Base-by-base conservation (phyloP, 345 rosid genomes). In the Pseudoturritis turrita region DNA sequence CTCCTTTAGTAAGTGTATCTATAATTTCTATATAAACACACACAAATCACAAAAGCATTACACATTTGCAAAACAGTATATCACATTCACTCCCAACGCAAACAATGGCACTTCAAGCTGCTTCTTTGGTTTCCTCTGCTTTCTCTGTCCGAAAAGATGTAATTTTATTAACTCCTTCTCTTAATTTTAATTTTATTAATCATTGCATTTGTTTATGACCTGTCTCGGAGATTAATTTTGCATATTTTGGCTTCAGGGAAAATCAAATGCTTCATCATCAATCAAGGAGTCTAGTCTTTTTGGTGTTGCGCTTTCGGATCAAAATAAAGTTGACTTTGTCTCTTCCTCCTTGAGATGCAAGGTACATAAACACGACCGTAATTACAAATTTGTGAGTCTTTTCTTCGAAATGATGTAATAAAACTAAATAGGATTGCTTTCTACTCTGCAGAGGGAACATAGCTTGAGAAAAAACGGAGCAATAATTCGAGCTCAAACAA, bases 71-170 rank as follows among this genome's bases (percentile, higher is more conserved):
- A 25, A 47, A 40, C 33, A 33, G 21, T 25, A 73, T 63, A 73
- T 63, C 17, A 68, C 28, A 69, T 50, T 66, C 44, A 66, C 61
- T 67, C 29, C 15, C 11, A 12, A 59, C 21, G 4, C 37, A 28
- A 51, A 23, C 46, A 73, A 91, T 91, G 96, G 90, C 91, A 63
- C 87, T 89, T 47, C 94, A 80, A 75, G 81, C 66, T 62, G 81
- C 95, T 82, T 84, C 95, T 62, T 82, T 91, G 81, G 80, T 83
- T 53, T 82, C 91, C 68, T 86, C 90, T 68, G 75, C 90, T 73
- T 81, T 86, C 76, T 68, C 82, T 57, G 55, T 78, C 43, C 85
- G 80, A 33, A 88, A 83, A 79, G 86, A 88, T 89, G 97, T 94
- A 73, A 33, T 70, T 57, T 60, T 67, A 10, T 37, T 15, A 18